A percentile compares a stretch with the other conserved stretches of the same genome.
Conservation (phyloP, 2,329 filamentous ascomycete genomes). For the Colletotrichum scovillei region DNA sequence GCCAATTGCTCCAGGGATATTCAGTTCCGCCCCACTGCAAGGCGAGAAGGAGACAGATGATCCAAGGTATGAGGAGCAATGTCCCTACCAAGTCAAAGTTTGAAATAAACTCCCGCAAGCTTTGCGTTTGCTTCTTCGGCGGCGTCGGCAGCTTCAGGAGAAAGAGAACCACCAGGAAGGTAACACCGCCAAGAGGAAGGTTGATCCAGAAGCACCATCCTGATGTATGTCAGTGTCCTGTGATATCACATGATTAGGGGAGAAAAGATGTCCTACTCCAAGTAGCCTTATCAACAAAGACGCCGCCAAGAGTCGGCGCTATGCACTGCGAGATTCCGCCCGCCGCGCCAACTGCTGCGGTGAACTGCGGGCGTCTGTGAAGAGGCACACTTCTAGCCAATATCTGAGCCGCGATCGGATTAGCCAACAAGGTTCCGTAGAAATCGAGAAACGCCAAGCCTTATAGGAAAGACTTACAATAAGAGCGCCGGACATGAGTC, state of each 20-base stretch:
- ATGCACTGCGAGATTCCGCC: constrained; percentile 65
- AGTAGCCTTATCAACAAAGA: constrained; percentile 58
- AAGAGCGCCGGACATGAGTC: constrained; percentile 37
- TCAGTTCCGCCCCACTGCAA: constrained; percentile 3
- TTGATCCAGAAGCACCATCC: constrained; percentile 60
- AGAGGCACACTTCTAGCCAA: constrained; percentile 61
- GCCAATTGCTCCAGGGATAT: constrained; percentile 45
- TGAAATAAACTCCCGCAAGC: constrained; percentile 43
- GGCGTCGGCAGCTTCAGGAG: constrained; percentile 52
- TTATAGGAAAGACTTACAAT: neutral
- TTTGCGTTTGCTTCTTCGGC: constrained; percentile 42
- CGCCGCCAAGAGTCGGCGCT: constrained; percentile 61
- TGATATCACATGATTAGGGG: neutral
- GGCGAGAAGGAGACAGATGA: neutral
- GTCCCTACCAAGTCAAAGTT: constrained; percentile 40
- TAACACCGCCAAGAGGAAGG: constrained; percentile 56
- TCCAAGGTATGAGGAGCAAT: constrained; percentile 1
- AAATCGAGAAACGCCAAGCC: neutral
- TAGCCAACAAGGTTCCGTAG: neutral
- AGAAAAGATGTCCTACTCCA: constrained; percentile 49
- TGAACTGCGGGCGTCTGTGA: constrained; percentile 62
- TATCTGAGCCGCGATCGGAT: constrained; percentile 51
- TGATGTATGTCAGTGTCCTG: neutral
- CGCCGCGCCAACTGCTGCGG: constrained; percentile 65
- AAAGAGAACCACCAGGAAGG: constrained; percentile 53